phyloP scores from a whole-genome alignment of 495 filamentous ascomycete species.

The Penicillium robsamsonii region DNA sequence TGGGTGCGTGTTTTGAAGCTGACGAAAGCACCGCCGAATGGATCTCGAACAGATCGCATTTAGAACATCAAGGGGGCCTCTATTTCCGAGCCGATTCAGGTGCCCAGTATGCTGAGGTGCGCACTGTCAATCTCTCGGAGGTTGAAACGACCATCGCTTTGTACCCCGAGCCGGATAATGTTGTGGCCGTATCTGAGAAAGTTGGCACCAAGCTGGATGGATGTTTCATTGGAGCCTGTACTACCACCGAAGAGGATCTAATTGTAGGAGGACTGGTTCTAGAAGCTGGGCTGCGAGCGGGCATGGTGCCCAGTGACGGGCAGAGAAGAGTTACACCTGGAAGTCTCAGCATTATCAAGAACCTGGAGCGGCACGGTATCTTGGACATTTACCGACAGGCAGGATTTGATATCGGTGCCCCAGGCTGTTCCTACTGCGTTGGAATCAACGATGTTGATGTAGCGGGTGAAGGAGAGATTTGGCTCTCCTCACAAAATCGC shows the following conservation, averaged over 20 bases:
- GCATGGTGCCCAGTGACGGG: slow-evolving; percentile 29
- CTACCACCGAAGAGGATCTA: slow-evolving; percentile 48
- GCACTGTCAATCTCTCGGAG: slow-evolving; percentile 38
- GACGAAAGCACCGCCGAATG: slow-evolving; percentile 33
- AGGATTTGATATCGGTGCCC: slow-evolving; percentile 42
- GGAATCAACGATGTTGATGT: slow-evolving; percentile 42
- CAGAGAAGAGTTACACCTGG: slow-evolving; percentile 44
- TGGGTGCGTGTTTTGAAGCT: slow-evolving; percentile 41
- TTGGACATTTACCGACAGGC: slow-evolving; percentile 39
- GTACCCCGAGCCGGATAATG: slow-evolving; percentile 46
- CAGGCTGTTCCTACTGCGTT: slow-evolving; percentile 49
- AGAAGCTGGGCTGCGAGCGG: slow-evolving; percentile 34
- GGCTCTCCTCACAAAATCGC: slow-evolving; percentile 47
- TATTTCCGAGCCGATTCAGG: slow-evolving; percentile 43
- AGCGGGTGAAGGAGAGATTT: slow-evolving; percentile 39
- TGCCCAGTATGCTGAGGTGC: slow-evolving; percentile 32
- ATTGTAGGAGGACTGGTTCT: slow-evolving; percentile 43
- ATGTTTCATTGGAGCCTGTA: slow-evolving; percentile 51
- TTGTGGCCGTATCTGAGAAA: slow-evolving; percentile 38
- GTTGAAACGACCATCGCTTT: slow-evolving; percentile 38
- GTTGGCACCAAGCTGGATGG: slow-evolving; percentile 38
- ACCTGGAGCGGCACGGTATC: slow-evolving; percentile 33
- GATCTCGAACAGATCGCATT: slow-evolving; percentile 32
- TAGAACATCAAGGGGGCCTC: slow-evolving; percentile 30
- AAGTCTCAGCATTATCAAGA: slow-evolving; percentile 36